Conservation (phyloP, 306 rosid genomes). For the Begonia peltatifolia region DNA sequence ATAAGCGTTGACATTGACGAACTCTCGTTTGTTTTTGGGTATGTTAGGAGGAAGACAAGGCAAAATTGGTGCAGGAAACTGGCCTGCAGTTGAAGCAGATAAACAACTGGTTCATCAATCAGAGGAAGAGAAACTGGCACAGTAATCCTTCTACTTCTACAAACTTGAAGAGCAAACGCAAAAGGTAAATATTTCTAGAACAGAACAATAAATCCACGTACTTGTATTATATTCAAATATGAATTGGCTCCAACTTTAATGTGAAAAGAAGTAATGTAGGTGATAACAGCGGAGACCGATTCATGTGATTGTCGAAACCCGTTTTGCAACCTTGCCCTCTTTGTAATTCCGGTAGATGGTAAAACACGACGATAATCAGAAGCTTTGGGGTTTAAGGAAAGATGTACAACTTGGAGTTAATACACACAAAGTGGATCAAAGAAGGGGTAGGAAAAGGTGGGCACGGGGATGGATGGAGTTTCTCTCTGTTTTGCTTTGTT, state of each 20-base stretch:
- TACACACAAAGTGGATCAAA: background rate
- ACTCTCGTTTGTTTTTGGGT: too few relatives aligned
- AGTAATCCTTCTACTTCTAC: slow-evolving; percentile 91
- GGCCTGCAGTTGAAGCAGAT: slow-evolving; percentile 93
- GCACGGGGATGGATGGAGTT: background rate
- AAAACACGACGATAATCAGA: too few relatives aligned
- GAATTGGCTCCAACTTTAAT: slow-evolving; percentile 31
- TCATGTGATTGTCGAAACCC: slow-evolving; percentile 14
- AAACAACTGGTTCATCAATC: slow-evolving; percentile 98
- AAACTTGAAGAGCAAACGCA: slow-evolving; percentile 91
- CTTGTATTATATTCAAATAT: too few relatives aligned
- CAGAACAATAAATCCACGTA: background rate
- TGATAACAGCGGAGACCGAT: slow-evolving; percentile 38
- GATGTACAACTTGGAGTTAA: too few relatives aligned
- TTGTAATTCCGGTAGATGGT: too few relatives aligned
- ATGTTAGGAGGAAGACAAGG: slow-evolving; percentile 86
- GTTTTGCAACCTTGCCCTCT: background rate
- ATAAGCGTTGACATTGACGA: too few relatives aligned
- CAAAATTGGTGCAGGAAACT: slow-evolving; percentile 90
- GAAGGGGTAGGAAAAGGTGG: too few relatives aligned
- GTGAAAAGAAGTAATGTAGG: slow-evolving; percentile 69
- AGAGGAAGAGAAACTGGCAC: slow-evolving; percentile 98
- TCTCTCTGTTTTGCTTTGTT: background rate
- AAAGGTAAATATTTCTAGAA: slow-evolving; percentile 36
- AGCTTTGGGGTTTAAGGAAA: too few relatives aligned